phyloP scores from a whole-genome alignment of 768 basidiomycete species.

The Guyanaporus albipodus region DNA sequence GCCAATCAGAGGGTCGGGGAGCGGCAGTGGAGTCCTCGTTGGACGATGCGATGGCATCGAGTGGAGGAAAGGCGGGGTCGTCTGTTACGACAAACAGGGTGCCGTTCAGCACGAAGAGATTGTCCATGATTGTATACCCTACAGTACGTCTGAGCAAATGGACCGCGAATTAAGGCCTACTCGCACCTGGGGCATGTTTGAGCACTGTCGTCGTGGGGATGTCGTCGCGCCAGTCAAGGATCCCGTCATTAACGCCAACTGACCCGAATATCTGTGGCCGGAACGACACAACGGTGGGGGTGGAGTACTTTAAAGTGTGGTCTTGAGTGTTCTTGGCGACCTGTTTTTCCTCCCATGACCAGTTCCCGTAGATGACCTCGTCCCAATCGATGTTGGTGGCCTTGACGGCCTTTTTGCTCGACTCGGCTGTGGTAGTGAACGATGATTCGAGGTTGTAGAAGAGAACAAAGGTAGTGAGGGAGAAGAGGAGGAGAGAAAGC shows the following conservation, averaged over 20 bases:
- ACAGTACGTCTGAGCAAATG: slow-evolving; percentile 3
- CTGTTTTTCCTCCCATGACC: slow-evolving; percentile 60
- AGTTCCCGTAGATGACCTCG: slow-evolving; percentile 61
- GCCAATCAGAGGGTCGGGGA: slow-evolving; percentile 53
- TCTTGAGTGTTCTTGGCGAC: slow-evolving; percentile 56
- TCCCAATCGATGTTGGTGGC: slow-evolving; percentile 45
- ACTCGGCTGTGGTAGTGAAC: slow-evolving; percentile 35
- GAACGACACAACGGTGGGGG: slow-evolving; percentile 26
- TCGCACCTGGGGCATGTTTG: slow-evolving; percentile 62
- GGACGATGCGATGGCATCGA: slow-evolving; percentile 47
- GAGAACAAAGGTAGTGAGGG: slow-evolving; percentile 61
- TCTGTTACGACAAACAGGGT: slow-evolving; percentile 75
- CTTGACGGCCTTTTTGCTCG: slow-evolving; percentile 19
- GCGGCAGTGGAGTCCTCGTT: slow-evolving; percentile 33
- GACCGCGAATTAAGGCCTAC: neutral
- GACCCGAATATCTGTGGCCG: slow-evolving; percentile 20
- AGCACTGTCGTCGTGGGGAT: slow-evolving; percentile 55
- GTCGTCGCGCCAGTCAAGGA: slow-evolving; percentile 51
- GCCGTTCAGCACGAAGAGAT: slow-evolving; percentile 70
- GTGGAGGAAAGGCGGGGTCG: slow-evolving; percentile 54
- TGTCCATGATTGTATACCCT: slow-evolving; percentile 86
- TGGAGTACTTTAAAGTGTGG: slow-evolving; percentile 21
- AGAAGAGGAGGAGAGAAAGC: slow-evolving; percentile 61
- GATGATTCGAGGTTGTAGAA: slow-evolving; percentile 73
- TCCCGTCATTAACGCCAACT: slow-evolving; percentile 46